Base-by-base conservation (phyloP, 2,329 filamentous ascomycete species). In the Zymoseptoria pseudotritici region DNA sequence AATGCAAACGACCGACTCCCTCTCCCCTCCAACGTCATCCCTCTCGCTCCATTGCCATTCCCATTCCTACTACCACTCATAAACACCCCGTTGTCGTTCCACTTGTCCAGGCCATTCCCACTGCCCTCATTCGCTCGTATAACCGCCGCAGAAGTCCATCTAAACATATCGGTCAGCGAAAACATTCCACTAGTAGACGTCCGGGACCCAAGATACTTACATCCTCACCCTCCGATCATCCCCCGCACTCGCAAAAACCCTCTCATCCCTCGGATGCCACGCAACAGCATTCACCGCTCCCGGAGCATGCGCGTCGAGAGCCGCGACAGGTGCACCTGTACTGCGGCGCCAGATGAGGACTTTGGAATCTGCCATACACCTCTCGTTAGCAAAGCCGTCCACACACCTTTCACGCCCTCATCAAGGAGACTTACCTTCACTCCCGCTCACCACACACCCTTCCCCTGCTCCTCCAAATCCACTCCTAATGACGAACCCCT, bases 291-390 rank as follows among this genome's bases (percentile, higher is more conserved):
- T 97, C 65, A 94, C 93, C 61, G 85, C 87, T 36, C 91, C 87
- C 11, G 83, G 82, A 6, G 79, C 77, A 68, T 97, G 93, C 0
- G 86, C 92, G 31, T 85, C 82, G 2, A 97, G 78, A 54, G 84
- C 86, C 70, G 91, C 89, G 5, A 99, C 85, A 0, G 88, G 80
- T 5, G 82, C 80, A 5, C 90, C 91, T 42, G 88, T 90, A 59
- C 86, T 87, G 73, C 91, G 94, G 73, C 96, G 90, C 91, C 92
- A 97, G 62, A 99, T 90, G 72, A 91, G 88, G 50, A 97, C 83
- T 58, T 83, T 81, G 2, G 83, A 83, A 73, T 88, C 85, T 86
- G 59, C 17, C 31, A 21, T 4, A 21, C 1, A 46, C 13, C 55
- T 21, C 54, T 4, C 13, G 17, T 55, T 24, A 53, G 52, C 52